A percentile compares a stretch with the other conserved stretches of the same genome.
phyloP scores from a whole-genome alignment of 176 grass and related monocot genomes.

The Tillandsia fasciculata region DNA sequence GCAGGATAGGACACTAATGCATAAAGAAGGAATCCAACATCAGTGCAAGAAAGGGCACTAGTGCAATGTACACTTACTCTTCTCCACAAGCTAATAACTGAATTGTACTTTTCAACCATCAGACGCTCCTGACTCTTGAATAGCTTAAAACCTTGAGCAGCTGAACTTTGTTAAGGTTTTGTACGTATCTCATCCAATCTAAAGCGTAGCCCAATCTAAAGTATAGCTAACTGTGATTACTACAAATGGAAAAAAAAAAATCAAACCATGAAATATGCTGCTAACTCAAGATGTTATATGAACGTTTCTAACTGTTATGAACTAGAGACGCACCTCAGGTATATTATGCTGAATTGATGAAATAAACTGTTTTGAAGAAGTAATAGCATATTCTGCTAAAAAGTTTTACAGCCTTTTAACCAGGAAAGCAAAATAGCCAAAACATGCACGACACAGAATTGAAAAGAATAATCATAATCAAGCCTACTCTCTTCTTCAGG shows the following conservation, averaged over 20 bases:
- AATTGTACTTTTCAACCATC: slow-evolving; percentile 90
- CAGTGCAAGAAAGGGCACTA: not conserved
- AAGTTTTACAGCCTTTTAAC: no score
- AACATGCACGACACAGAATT: no score
- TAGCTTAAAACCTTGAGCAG: slow-evolving; percentile 54
- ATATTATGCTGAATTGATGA: no score
- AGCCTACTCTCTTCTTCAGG: no score
- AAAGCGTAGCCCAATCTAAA: not conserved
- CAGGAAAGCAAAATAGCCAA: no score
- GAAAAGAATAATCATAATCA: no score
- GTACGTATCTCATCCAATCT: not conserved
- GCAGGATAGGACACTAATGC: not conserved
- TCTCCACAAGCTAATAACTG: slow-evolving; percentile 79
- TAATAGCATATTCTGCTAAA: no score
- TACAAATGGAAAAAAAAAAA: no score
- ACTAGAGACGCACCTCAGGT: no score
- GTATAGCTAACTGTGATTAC: not conserved
- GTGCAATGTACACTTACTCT: slow-evolving; percentile 38
- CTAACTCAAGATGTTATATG: not conserved
- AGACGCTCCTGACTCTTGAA: slow-evolving; percentile 62
- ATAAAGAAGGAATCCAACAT: not conserved
- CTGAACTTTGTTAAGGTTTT: slow-evolving; percentile 44
- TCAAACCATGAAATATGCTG: not conserved
- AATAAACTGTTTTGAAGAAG: no score
- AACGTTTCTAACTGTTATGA: not conserved